These are phyloP conservation scores for Daldinia vernicosa DNA, from an alignment of 495 filamentous ascomycete genomes.

Conservation along the genomic window DNA sequence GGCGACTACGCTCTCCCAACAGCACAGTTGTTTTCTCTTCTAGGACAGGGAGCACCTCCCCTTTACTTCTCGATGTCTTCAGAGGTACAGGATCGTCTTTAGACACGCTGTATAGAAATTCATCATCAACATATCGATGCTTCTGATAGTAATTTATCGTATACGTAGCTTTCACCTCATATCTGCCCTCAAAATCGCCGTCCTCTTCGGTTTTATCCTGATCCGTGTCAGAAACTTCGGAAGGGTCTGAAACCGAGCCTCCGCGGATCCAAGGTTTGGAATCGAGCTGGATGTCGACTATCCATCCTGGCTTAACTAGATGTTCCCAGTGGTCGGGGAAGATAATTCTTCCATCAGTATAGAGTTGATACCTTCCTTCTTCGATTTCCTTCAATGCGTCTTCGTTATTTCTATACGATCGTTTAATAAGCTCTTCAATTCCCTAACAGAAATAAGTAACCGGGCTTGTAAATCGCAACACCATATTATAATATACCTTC, in stretches of 20 bases:
- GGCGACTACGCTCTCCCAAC: neutral
- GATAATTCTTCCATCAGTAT: neutral
- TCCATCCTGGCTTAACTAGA: constrained; percentile 3
- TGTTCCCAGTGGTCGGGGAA: constrained; percentile 4
- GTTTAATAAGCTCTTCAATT: constrained; percentile 2
- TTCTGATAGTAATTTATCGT: constrained; percentile 10
- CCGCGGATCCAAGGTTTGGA: neutral
- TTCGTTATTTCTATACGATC: constrained; percentile 11
- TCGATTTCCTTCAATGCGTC: constrained; percentile 13
- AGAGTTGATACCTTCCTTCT: neutral
- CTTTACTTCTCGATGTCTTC: neutral
- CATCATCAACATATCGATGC: constrained; percentile 1
- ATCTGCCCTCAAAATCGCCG: constrained; percentile 1
- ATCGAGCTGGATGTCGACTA: constrained; percentile 2
- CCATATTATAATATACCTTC: neutral
- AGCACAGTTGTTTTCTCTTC: constrained; percentile 12
- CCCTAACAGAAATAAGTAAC: constrained; percentile 9
- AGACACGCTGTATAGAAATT: constrained; percentile 3
- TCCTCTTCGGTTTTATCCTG: neutral
- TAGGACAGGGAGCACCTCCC: neutral
- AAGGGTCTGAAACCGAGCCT: neutral
- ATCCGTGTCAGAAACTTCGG: neutral
- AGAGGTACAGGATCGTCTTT: neutral
- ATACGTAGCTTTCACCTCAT: constrained; percentile 9
- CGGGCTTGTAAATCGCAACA: neutral